Conservation (phyloP, 352 stramenopile genomes). For the Globisporangium parvum region DNA sequence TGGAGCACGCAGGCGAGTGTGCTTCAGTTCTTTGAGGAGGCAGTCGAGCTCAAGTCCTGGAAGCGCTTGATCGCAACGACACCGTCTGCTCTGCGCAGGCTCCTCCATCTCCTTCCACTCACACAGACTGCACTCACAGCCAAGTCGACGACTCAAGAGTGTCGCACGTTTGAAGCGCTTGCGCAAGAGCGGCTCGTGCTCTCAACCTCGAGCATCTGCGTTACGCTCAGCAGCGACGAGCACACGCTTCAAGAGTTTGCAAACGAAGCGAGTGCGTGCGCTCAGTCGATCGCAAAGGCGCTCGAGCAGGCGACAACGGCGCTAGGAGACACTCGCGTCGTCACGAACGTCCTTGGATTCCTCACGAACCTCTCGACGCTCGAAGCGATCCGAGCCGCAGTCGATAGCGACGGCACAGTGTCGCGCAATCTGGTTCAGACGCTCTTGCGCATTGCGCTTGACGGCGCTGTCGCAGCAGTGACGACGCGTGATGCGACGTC, state of each 20-base stretch:
- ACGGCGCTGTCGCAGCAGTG: neutral
- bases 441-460: slow-evolving; percentile 9
- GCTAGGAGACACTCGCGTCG: neutral
- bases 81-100: slow-evolving; percentile 8
- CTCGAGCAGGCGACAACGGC: slow-evolving; percentile 2
- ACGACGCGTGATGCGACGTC: neutral
- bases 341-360: slow-evolving; percentile 43
- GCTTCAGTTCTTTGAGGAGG: slow-evolving; percentile 36
- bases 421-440: neutral
- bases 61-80: slow-evolving; percentile 26
- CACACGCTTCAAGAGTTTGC: slow-evolving; percentile 22
- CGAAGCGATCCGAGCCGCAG: slow-evolving; percentile 14
- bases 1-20: slow-evolving; percentile 26
- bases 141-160: neutral
- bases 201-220: slow-evolving; percentile 38
- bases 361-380: slow-evolving; percentile 56
- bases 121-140: slow-evolving; percentile 4
- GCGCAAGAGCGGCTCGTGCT: slow-evolving; percentile 2
- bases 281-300: slow-evolving; percentile 14
- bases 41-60: slow-evolving; percentile 55
- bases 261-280: slow-evolving; percentile 3
- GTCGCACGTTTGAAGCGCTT: neutral
- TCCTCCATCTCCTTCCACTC: slow-evolving; percentile 19
- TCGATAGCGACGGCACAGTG: slow-evolving; percentile 11
- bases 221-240: slow-evolving; percentile 44